phyloP scores from a whole-genome alignment of 352 stramenopile genomes.

The Poterioochromonas sp. region DNA sequence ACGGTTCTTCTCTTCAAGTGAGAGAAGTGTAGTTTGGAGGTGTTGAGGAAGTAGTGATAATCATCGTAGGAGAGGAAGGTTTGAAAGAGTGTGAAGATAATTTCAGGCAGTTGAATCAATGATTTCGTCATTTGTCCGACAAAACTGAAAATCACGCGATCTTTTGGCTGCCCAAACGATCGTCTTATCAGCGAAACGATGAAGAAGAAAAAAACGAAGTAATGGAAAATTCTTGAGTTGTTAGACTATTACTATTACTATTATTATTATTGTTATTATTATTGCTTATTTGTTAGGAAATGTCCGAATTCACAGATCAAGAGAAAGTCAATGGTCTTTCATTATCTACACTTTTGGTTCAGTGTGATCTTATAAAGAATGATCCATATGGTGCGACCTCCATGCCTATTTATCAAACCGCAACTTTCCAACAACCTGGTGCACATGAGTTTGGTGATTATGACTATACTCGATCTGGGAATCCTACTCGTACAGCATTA shows the following conservation, averaged over 20 bases:
- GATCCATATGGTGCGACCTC: constrained; percentile 72
- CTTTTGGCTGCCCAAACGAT: no score
- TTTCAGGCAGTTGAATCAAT: constrained; percentile 6
- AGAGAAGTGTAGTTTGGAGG: constrained; percentile 11
- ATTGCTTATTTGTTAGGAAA: no score
- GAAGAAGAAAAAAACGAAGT: no score
- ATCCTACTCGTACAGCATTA: constrained; percentile 77
- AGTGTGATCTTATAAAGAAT: constrained; percentile 45
- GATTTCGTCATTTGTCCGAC: constrained; percentile 15
- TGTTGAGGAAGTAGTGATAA: constrained; percentile 14
- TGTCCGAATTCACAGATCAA: no score
- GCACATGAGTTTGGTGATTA: constrained; percentile 55
- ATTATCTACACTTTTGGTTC: not conserved
- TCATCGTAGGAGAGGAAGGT: constrained; percentile 10
- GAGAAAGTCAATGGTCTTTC: no score
- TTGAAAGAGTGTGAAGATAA: constrained; percentile 7
- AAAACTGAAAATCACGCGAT: no score
- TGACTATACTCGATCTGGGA: constrained; percentile 83
- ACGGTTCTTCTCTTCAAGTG: constrained; percentile 5
- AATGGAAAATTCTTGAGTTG: no score
- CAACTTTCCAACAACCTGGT: constrained; percentile 71
- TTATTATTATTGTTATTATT: no score
- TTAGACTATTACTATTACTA: no score
- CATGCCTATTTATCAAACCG: constrained; percentile 82
- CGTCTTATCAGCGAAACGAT: no score